A percentile compares a stretch with the other conserved stretches of the same genome.
Evolutionary conservation across 2,329 filamentous ascomycete genomes (phyloP).

Genomic region (Aspergillus quadricinctus): DNA sequence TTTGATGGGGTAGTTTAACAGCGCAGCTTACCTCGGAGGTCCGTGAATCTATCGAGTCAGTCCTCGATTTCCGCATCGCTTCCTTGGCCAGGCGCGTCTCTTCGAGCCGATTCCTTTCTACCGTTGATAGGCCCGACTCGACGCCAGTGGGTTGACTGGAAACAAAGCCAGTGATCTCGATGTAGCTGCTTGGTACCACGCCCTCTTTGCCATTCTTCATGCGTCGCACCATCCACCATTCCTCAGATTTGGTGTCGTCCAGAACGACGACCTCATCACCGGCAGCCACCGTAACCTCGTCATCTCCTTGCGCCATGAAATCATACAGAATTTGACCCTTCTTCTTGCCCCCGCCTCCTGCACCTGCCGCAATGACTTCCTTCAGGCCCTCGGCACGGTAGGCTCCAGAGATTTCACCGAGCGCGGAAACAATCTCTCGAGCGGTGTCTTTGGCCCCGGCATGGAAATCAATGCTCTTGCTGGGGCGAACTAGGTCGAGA

Average conservation of each 20-base stretch:
- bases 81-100: conserved; percentile 81
- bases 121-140: conserved; percentile 60
- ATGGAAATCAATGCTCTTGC: conserved; percentile 94
- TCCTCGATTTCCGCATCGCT: conserved; percentile 63
- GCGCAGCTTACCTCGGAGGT: conserved; percentile 67
- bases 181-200: conserved; percentile 93
- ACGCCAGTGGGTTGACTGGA: conserved; percentile 52
- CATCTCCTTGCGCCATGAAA: conserved; percentile 92
- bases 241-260: conserved; percentile 87
- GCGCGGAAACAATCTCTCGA: conserved; percentile 79
- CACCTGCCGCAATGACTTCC: conserved; percentile 79
- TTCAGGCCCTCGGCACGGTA: conserved; percentile 73
- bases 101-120: conserved; percentile 73
- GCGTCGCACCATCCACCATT: conserved; percentile 96
- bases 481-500: conserved; percentile 83
- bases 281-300: conserved; percentile 86
- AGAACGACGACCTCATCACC: conserved; percentile 89
- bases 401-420: conserved; percentile 86
- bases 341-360: conserved; percentile 63
- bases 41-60: conserved; percentile 47
- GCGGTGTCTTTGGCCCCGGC: conserved; percentile 96
- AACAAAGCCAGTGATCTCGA: conserved; percentile 74
- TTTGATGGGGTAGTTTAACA: neutral
- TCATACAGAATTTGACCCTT: conserved; percentile 88
- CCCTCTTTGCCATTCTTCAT: conserved; percentile 91